phyloP scores from a whole-genome alignment of 1,284 basidiomycete genomes.

The Pseudozyma sp. region DNA sequence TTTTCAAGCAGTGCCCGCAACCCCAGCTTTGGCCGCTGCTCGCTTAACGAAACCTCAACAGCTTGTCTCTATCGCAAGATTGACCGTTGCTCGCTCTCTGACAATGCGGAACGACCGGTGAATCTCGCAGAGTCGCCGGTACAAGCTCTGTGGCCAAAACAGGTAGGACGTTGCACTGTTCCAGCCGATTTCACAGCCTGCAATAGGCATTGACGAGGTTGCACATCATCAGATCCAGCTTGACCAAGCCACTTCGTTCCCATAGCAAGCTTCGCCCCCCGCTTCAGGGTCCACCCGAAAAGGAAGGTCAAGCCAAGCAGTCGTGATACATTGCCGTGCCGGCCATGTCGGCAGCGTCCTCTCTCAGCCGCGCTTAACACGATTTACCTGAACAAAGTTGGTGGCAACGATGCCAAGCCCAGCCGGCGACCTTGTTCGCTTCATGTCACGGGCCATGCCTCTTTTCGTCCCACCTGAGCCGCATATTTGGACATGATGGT shows the following conservation, averaged over 20 bases:
- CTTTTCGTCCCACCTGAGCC: too few species aligned
- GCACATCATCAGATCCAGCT: too few species aligned
- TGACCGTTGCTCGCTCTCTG: too few species aligned
- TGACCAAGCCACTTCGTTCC: neutral
- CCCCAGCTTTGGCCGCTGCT: neutral
- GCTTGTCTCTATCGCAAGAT: too few species aligned
- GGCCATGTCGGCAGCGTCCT: slow-evolving; percentile 7
- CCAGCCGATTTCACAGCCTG: too few species aligned
- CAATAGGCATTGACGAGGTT: too few species aligned
- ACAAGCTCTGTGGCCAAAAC: too few species aligned
- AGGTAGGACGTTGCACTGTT: too few species aligned
- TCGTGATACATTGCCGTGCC: slow-evolving; percentile 12
- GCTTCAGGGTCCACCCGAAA: neutral
- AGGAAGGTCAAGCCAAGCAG: neutral
- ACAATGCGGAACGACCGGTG: too few species aligned
- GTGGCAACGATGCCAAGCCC: slow-evolving; percentile 24
- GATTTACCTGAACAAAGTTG: neutral
- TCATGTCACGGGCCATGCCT: slow-evolving; percentile 15
- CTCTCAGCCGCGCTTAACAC: neutral
- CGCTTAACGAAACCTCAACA: too few species aligned
- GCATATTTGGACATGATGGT: too few species aligned
- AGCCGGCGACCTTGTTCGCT: slow-evolving; percentile 18
- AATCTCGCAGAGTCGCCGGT: too few species aligned
- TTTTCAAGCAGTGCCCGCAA: neutral
- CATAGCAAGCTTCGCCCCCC: neutral